A percentile compares a stretch with the other conserved stretches of the same genome.
Evolutionary conservation across 179 eudicot species (phyloP).

Genomic region (Pouteria campechiana): DNA sequence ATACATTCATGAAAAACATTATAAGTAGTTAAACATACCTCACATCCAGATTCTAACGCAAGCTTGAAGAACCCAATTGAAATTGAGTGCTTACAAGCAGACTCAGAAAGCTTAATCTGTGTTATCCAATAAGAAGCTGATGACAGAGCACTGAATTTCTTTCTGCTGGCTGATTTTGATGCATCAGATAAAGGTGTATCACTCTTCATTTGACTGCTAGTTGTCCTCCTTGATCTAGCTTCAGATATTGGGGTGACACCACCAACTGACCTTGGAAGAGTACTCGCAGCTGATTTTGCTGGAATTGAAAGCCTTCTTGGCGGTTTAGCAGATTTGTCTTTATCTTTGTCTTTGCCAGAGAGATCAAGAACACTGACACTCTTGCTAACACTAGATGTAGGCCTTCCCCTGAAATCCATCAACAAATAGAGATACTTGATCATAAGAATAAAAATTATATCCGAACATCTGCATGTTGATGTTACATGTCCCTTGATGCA

Average conservation of each 20-base stretch:
- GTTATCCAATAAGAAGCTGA: constrained; percentile 82
- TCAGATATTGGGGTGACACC: constrained; percentile 62
- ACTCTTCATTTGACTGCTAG: constrained; percentile 23
- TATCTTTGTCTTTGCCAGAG: constrained; percentile 54
- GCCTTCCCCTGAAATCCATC: constrained; percentile 54
- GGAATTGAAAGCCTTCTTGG: constrained; percentile 77
- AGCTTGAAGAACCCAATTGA: constrained; percentile 91
- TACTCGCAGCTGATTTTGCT: constrained; percentile 36
- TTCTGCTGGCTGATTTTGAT: constrained; percentile 40
- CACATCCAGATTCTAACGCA: constrained; percentile 74
- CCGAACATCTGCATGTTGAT: too few species aligned
- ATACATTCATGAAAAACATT: too few species aligned
- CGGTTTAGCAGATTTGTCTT: constrained; percentile 61
- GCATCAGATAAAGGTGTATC: constrained; percentile 56
- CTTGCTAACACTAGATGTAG: constrained; percentile 44
- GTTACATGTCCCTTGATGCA: too few species aligned
- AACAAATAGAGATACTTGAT: too few species aligned
- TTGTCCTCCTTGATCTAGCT: constrained; percentile 35
- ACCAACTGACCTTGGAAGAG: constrained; percentile 28
- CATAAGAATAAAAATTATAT: too few species aligned
- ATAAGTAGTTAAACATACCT: constrained; percentile 40
- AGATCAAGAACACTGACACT: constrained; percentile 62
- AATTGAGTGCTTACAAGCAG: constrained; percentile 66
- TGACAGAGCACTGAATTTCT: constrained; percentile 44
- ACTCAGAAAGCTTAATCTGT: constrained; percentile 84